Conservation (phyloP, 2,329 filamentous ascomycete species). For the Cercospora beticola region DNA sequence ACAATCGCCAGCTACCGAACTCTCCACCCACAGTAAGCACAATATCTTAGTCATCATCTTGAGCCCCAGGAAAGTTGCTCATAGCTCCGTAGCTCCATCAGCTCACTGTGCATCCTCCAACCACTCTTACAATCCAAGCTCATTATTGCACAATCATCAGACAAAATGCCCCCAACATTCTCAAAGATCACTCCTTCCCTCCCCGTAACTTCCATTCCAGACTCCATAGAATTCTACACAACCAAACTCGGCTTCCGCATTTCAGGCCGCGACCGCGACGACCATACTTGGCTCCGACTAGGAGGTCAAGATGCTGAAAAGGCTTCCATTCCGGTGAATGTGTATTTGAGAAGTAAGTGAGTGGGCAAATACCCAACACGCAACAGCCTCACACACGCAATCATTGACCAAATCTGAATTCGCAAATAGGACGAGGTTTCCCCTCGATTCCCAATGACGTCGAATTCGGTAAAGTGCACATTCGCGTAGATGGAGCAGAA, state of each 20-base stretch:
- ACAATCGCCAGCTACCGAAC: too few species aligned
- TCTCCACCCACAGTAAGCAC: background rate
- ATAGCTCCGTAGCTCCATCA: background rate
- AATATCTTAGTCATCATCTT: background rate
- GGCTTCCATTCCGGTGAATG: conserved; percentile 8
- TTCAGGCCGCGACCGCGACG: conserved; percentile 13
- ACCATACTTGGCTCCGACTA: conserved; percentile 12
- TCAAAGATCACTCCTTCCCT: conserved; percentile 14
- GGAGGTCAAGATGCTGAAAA: conserved; percentile 4
- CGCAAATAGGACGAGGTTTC: conserved; percentile 15
- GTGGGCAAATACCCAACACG: background rate
- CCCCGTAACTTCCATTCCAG: conserved; percentile 11
- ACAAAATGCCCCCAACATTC: conserved; percentile 11
- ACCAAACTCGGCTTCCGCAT: conserved; percentile 15
- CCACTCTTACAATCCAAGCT: background rate
- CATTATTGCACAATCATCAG: background rate
- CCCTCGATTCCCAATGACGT: conserved; percentile 15
- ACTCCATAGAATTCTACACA: conserved; percentile 14
- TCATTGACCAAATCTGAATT: too few species aligned
- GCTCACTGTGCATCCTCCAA: background rate
- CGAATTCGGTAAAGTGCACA: conserved; percentile 18
- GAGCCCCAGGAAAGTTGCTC: background rate
- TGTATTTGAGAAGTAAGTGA: conserved; percentile 14
- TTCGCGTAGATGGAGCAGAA: conserved; percentile 13
- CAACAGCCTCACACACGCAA: too few species aligned